These are phyloP conservation scores for Aspergillus homomorphus DNA, from an alignment of 495 filamentous ascomycete genomes.

Conservation along the genomic window DNA sequence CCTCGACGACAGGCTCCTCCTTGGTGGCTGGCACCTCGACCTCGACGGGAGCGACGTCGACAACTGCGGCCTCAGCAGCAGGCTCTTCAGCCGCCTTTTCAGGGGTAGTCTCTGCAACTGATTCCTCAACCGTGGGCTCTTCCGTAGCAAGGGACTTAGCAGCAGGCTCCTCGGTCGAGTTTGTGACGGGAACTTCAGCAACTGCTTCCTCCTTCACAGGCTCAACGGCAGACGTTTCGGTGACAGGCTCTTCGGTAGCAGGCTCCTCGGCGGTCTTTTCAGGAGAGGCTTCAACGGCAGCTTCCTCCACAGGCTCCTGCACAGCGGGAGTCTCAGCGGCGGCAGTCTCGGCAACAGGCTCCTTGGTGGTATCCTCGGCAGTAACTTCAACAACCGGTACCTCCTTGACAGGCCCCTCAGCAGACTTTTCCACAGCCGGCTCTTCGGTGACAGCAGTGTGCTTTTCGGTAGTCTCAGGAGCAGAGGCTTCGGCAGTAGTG, in stretches of 20 bases:
- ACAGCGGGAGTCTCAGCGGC: slow-evolving; percentile 7
- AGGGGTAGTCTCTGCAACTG: slow-evolving; percentile 5
- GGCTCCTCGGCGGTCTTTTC: no score
- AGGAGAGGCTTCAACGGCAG: no score
- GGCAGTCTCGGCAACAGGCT: slow-evolving; percentile 9
- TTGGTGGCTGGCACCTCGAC: background rate
- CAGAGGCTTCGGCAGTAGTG: slow-evolving; percentile 1
- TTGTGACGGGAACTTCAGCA: no score
- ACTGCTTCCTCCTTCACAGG: no score
- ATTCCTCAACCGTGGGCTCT: slow-evolving; percentile 14
- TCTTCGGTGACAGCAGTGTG: slow-evolving; percentile 9
- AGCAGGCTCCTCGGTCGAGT: background rate
- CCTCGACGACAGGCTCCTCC: slow-evolving; percentile 14
- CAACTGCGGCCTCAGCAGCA: slow-evolving; percentile 3
- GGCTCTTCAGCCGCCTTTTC: slow-evolving; percentile 5
- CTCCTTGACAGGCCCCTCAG: slow-evolving; percentile 9
- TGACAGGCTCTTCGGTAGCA: slow-evolving; percentile 4
- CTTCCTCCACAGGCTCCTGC: slow-evolving; percentile 9
- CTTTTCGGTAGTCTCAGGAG: slow-evolving; percentile 11
- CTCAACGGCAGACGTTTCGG: no score
- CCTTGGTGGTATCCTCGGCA: slow-evolving; percentile 9
- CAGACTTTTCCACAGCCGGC: slow-evolving; percentile 13
- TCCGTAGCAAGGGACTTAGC: background rate
- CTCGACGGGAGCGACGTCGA: slow-evolving; percentile 4
- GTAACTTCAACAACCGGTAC: slow-evolving; percentile 6